Base-by-base conservation (phyloP, 441 rosid species). In the Daphne laureola region DNA sequence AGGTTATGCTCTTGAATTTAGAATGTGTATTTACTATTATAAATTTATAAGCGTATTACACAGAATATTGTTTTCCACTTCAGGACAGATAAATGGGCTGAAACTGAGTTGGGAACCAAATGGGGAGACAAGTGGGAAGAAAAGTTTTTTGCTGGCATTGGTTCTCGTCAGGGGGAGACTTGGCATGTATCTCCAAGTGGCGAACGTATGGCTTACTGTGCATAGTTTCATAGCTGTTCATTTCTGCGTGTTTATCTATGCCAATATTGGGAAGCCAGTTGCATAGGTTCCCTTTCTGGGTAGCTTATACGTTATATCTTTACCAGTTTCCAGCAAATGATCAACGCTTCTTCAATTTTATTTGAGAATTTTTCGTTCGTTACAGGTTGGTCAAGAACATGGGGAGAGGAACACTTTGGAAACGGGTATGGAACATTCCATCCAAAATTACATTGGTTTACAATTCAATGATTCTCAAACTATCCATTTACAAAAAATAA, bases 121-220 rank as follows among this genome's bases (percentile, higher is more conserved):
- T 89, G 97, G 97, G 98, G 97, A 69, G 98, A 93, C 82, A 93
- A 93, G 78, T 93, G 98, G 98, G 98, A 93, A 70, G 98, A 93
- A 49, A 93, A 78, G 65, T 93, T 93, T 75, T 93, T 93, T 70
- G 69, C 90, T 58, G 96, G 92, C 40, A 87, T 93, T 58, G 98
- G 98, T 69, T 76, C 96, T 14, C 97, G 98, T 17, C 97, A 93
- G 60, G 98, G 98, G 66, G 97, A 93, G 82, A 93, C 98, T 3
- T 93, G 98, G 98, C 97, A 93, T 71, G 95, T 82, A 64, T 84
- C 98, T 59, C 84, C 95, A 7, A 65, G 73, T 9, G 84, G 73
- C 42, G 89, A 90, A 65, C 90, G 98, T 93, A 58, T 49, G 95
- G 76, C 49, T 45, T 51, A 40, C 41, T 44, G 40, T 42, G 42